Base-by-base conservation (phyloP, 768 basidiomycete species). In the Leccinum broughii region DNA sequence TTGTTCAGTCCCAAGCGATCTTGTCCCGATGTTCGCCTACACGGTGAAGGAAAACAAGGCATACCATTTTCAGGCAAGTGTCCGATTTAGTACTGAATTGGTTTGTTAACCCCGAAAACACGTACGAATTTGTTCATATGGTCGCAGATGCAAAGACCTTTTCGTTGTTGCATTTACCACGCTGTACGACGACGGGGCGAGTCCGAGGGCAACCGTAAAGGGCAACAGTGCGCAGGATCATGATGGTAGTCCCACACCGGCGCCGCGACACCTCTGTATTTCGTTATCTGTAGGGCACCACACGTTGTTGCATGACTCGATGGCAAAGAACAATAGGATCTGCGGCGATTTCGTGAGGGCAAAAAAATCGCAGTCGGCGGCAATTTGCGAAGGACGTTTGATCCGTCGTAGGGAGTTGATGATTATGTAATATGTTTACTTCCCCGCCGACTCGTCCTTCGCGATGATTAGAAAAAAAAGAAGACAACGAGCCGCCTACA, bases 61-160 rank as follows among this genome's bases (percentile, higher is more conserved):
- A 63, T 62, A 62, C 70, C 61, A 62, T 69, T 67, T 69, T 32
- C 5, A 62, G 70, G 62, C 51, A 51, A 50, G 9, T 0, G 15
- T 13, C 58, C 51, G 22, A 49, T 62, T 65, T 62, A 7, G 62
- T 55, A 28, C 46, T 24, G 44, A 50, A 51, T 53, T 53, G 17
- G 37, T 54, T 39, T 37, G 50, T 41, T 51, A 54, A 39, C 51
- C 20, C 49, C 39, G 20, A 35, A 53, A 28, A 24, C 41, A 61
- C 44, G 26, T 55, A 60, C 46, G 24, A n/a, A 60, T 56, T 55
- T 55, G 63, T 68, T 61, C 58, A 64, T 49, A 44, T 46, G 56
- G 44, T 53, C 54, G 49, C 20, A 20, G 26, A 46, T 20, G 32
- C 28, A 34, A 34, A 34, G 32, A 32, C 32, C 32, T 26, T n/a